Evolutionary conservation across 495 filamentous ascomycete species (phyloP).

Genomic region (Chaetomium cochliodes): DNA sequence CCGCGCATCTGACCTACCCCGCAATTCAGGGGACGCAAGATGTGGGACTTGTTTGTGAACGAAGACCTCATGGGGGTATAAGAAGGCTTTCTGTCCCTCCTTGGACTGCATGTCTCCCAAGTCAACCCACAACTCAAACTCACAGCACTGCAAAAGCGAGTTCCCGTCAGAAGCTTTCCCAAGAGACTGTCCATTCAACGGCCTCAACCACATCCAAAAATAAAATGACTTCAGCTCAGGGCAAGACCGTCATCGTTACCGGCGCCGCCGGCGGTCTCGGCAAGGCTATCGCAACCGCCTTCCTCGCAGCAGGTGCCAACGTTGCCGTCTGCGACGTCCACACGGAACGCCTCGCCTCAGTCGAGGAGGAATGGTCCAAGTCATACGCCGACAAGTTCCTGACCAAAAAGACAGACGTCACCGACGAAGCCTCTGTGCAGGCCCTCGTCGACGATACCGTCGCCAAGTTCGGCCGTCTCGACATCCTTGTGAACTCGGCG

Average conservation of each 20-base stretch:
- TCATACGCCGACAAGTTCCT: constrained; percentile 33
- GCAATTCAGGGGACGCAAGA: background rate
- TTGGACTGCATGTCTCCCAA: background rate
- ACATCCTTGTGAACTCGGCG: constrained; percentile 50
- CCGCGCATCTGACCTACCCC: background rate
- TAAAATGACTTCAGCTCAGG: constrained; percentile 30
- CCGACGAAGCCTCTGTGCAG: constrained; percentile 39
- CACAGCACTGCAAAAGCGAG: background rate
- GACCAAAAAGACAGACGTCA: constrained; percentile 37
- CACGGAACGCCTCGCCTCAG: constrained; percentile 38
- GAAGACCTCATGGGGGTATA: constrained; percentile 1
- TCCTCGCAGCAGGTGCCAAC: constrained; percentile 43
- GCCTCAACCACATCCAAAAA: background rate
- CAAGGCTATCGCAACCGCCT: constrained; percentile 40
- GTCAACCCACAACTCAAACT: background rate
- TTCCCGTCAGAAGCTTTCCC: too few species aligned
- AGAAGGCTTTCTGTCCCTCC: background rate
- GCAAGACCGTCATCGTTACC: constrained; percentile 47
- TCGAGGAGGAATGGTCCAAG: constrained; percentile 32
- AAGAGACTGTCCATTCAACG: background rate
- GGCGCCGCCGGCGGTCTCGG: constrained; percentile 47
- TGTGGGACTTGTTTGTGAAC: background rate
- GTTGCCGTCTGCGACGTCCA: constrained; percentile 50
- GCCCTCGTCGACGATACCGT: constrained; percentile 37
- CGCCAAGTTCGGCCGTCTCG: constrained; percentile 44